These are phyloP conservation scores for Trichophyton verrucosum DNA, from an alignment of 2,329 filamentous ascomycete species.

Conservation along the genomic window DNA sequence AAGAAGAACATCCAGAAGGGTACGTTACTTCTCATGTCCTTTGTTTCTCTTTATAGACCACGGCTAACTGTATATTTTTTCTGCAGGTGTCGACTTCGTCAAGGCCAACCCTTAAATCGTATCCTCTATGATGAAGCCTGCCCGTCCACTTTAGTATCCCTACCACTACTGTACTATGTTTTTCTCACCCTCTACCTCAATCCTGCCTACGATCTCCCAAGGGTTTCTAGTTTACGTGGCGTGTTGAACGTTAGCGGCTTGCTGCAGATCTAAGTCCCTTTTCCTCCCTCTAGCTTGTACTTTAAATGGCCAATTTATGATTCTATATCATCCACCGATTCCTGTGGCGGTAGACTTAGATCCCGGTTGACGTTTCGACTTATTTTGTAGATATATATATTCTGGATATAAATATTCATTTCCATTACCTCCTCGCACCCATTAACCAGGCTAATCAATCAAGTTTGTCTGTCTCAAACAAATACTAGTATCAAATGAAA, in stretches of 20 bases:
- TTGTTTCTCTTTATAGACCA: not conserved
- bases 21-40: slow-evolving; percentile 12
- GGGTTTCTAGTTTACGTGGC: not conserved
- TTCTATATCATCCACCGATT: not conserved
- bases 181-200: not conserved
- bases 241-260: not conserved
- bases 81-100: slow-evolving; percentile 45
- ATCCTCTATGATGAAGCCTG: not conserved
- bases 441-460: not conserved
- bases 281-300: not conserved
- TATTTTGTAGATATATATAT: not conserved
- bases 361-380: not conserved
- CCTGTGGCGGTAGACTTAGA: not conserved
- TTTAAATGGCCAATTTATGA: not conserved
- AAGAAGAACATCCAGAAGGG: slow-evolving; percentile 87
- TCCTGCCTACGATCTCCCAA: not conserved
- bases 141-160: not conserved
- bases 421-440: not conserved
- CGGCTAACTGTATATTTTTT: not conserved
- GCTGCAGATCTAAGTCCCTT: not conserved
- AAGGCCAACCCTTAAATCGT: slow-evolving; percentile 42
- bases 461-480: not conserved
- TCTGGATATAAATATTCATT: not conserved
- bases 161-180: not conserved
- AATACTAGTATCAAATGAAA: not conserved